Conservation (phyloP, 1,139 yeast species). For the Suhomyces wounanorum region DNA sequence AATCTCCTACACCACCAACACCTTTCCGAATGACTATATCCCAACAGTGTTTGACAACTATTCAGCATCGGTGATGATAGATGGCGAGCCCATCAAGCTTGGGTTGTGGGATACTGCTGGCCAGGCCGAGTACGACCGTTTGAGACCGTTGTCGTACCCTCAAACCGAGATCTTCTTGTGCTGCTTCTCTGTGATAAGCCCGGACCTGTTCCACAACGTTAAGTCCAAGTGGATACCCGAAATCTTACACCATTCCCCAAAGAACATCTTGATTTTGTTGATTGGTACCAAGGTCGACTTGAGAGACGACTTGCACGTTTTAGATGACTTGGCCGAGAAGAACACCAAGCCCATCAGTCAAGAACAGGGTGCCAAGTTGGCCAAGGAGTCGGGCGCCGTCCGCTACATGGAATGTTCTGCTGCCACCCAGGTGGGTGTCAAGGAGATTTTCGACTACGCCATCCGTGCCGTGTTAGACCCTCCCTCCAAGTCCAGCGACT, state of each 20-base stretch:
- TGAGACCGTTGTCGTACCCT: constrained; percentile 89
- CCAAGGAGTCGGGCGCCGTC: constrained; percentile 72
- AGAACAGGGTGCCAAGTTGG: constrained; percentile 66
- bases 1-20: constrained; percentile 86
- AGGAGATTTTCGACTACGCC: constrained; percentile 80
- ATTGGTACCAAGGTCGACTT: constrained; percentile 89
- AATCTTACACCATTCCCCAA: constrained; percentile 80
- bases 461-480: constrained; percentile 70
- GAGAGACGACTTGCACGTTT: constrained; percentile 75
- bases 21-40: constrained; percentile 85
- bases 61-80: constrained; percentile 80
- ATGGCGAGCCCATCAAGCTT: constrained; percentile 75
- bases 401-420: constrained; percentile 89
- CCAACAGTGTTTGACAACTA: constrained; percentile 64
- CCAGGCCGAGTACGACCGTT: constrained; percentile 88
- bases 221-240: constrained; percentile 83
- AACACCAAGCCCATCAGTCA: constrained; percentile 62
- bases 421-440: constrained; percentile 85
- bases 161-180: constrained; percentile 88
- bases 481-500: constrained; percentile 28
- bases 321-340: constrained; percentile 68
- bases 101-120: constrained; percentile 99
- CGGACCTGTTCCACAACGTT: constrained; percentile 78
- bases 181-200: constrained; percentile 85
- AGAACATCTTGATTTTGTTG: constrained; percentile 69